Base-by-base conservation (phyloP, 2,329 filamentous ascomycete species). In the Diaporthe nobilis region DNA sequence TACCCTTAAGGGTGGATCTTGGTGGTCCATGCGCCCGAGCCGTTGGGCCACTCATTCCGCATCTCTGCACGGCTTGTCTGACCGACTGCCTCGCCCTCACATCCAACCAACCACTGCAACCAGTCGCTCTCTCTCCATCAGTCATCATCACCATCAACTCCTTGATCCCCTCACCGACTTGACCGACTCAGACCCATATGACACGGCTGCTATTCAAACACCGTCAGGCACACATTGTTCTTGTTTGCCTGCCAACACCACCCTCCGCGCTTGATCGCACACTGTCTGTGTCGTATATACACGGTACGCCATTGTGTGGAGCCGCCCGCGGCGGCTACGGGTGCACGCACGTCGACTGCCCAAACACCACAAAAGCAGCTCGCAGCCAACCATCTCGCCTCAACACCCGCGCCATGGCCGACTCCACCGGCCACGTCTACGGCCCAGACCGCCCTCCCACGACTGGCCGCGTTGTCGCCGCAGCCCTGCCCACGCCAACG, bases 401-500 rank as follows among this genome's bases (percentile, higher is more conserved):
- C 51, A 31, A 25, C 71, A 53, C 37, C 34, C 58, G 71, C 71
- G 58, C 31, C 34, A 42, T 57, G 65, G 65, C 47, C 34, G 25
- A 65, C 58, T 70, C 58, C 58, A 57, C 58, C 71, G 55, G 71
- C 58, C 58, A 55, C 71, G 58, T 73, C 71, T 42, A 37, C 25
- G 61, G 47, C 58, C 71, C 58, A 55, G 58, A 70, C 58, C 51
- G 58, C 34, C 71, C 58, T 44, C 20, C 2, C 37, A 49, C 44
- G 17, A 73, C 71, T 73, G 58, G 71, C 58, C 57, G 71, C 37
- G 51, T 47, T 53, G 58, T 42, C 71, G 71, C 71, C n/a, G 34
- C 13, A 37, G 49, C 31, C 47, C 65, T 37, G 47, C 47, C 65
- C 31, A 37, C 12, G 65, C 47, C 65, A 15, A 53, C 28, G 13